phyloP scores from a whole-genome alignment of 2,329 filamentous ascomycete genomes.

The Amauroascus verrucosus region DNA sequence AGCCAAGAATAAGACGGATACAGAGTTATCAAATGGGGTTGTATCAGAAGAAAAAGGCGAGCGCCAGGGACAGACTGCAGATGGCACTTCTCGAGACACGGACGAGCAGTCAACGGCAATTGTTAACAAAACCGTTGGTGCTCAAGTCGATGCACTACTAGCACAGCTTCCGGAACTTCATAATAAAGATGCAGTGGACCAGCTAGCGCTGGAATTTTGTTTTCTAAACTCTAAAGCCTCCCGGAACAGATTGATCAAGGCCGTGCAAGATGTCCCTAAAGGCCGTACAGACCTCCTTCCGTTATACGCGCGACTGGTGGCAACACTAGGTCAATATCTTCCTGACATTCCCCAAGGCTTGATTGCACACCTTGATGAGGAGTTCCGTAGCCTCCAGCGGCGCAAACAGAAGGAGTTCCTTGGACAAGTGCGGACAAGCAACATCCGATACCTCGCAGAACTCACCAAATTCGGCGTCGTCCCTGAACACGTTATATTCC shows the following conservation, averaged over 20 bases:
- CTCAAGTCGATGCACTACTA: conserved; percentile 86
- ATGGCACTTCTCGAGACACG: conserved; percentile 42
- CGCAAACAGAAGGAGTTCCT: conserved; percentile 97
- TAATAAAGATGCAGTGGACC: conserved; percentile 82
- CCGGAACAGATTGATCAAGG: conserved; percentile 84
- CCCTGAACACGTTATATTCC: conserved; percentile 96
- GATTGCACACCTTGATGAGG: conserved; percentile 85
- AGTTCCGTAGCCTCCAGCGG: conserved; percentile 90
- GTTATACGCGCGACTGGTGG: conserved; percentile 82
- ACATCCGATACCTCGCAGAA: conserved; percentile 95
- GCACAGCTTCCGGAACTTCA: conserved; percentile 82
- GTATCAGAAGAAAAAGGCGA: conserved; percentile 26
- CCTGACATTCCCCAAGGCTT: conserved; percentile 86
- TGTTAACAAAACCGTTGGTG: conserved; percentile 93
- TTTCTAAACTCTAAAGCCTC: conserved; percentile 98
- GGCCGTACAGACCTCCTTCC: conserved; percentile 84
- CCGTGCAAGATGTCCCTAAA: conserved; percentile 87
- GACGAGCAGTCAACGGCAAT: conserved; percentile 91
- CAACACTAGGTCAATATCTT: conserved; percentile 88
- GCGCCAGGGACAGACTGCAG: conserved; percentile 30
- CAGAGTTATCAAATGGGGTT: conserved; percentile 36
- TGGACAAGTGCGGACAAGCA: conserved; percentile 82
- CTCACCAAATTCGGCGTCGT: conserved; percentile 97
- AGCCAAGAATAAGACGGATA: conserved; percentile 64
- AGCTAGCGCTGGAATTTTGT: conserved; percentile 91